Conservation (phyloP, 805 yeast genomes). For the Suhomyces sp. region DNA sequence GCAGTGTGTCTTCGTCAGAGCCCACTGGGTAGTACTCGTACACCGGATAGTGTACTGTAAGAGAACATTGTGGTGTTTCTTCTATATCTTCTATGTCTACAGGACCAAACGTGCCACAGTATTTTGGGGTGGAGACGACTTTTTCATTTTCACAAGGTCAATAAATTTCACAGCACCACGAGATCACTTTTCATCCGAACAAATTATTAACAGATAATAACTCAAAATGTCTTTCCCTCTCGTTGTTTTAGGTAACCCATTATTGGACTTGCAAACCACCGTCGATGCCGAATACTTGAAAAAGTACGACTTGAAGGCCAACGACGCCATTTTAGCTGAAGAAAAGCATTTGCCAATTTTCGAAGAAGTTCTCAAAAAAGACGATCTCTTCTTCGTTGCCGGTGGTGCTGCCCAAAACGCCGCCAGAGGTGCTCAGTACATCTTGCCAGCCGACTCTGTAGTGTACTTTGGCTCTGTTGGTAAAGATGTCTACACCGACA, state of each 20-base stretch:
- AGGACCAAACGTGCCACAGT: neutral
- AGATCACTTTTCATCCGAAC: neutral
- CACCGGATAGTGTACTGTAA: neutral
- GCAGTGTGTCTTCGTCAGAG: neutral
- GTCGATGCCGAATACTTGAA: slow-evolving; percentile 65
- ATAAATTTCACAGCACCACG: neutral
- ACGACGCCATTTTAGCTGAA: slow-evolving; percentile 89
- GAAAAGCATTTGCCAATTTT: slow-evolving; percentile 83
- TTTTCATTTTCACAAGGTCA: neutral
- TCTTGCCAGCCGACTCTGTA: slow-evolving; percentile 77
- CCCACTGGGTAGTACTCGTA: neutral
- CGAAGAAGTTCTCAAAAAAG: slow-evolving; percentile 65
- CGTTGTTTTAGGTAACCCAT: slow-evolving; percentile 89
- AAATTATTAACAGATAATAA: neutral
- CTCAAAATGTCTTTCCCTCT: slow-evolving; percentile 57
- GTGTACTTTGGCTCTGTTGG: slow-evolving; percentile 97
- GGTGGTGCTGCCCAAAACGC: slow-evolving; percentile 99
- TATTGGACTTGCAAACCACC: slow-evolving; percentile 81
- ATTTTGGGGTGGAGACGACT: neutral
- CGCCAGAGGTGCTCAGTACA: slow-evolving; percentile 96
- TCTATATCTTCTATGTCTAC: neutral
- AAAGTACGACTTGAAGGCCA: slow-evolving; percentile 81
- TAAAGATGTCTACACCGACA: slow-evolving; percentile 80
- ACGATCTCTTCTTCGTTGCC: slow-evolving; percentile 71
- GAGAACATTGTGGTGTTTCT: neutral